Percentiles rank a stretch among this genome's conserved stretches.
These are phyloP conservation scores for Phoma herbarum DNA, from an alignment of 2,329 filamentous ascomycete species.

Conservation along the genomic window DNA sequence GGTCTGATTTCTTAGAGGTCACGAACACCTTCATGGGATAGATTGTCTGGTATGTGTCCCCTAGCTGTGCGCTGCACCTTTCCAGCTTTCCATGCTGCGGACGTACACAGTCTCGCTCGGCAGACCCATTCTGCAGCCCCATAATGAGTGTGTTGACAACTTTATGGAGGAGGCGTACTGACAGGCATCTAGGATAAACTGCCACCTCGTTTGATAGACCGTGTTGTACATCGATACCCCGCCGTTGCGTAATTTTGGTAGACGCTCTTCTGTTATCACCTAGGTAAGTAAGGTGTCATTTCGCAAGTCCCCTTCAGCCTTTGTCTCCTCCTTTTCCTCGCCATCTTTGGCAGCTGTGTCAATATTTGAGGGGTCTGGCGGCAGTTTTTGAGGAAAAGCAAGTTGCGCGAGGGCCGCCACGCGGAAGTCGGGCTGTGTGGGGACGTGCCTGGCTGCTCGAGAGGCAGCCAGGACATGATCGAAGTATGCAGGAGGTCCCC, in stretches of 20 bases:
- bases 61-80: constrained; percentile 3
- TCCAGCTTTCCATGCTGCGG: neutral
- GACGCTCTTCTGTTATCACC: constrained; percentile 19
- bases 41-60: constrained; percentile 39
- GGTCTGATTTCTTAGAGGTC: constrained; percentile 39
- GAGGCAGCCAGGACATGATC: neutral
- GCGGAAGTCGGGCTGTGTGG: neutral
- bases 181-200: constrained; percentile 11
- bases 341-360: neutral
- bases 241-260: constrained; percentile 36
- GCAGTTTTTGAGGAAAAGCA: neutral
- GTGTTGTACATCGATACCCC: constrained; percentile 42
- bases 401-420: neutral
- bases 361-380: no score
- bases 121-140: constrained; percentile 6
- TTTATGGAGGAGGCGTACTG: constrained; percentile 3
- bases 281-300: constrained; percentile 42
- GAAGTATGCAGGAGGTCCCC: neutral
- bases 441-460: neutral
- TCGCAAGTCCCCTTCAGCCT: neutral
- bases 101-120: neutral
- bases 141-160: constrained; percentile 1
- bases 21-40: constrained; percentile 35
- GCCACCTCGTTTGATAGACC: constrained; percentile 42
- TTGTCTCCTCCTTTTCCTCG: neutral